Percentiles rank a stretch among this genome's conserved stretches.
These are phyloP conservation scores for Puya raimondii DNA, from an alignment of 176 grass and related monocot species.

Conservation along the genomic window DNA sequence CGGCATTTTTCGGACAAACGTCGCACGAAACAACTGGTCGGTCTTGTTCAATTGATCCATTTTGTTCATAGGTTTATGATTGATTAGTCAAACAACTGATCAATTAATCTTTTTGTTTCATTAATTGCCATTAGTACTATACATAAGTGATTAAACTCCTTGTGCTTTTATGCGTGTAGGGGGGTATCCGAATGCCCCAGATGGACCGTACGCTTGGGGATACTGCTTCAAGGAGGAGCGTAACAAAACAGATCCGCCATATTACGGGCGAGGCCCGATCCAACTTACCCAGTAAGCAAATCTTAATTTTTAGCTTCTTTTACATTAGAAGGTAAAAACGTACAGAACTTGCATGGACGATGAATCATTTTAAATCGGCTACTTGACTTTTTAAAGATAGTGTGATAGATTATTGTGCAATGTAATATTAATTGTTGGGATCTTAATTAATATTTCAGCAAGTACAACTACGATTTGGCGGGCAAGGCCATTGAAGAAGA, in stretches of 20 bases:
- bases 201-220: background rate
- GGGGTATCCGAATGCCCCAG: background rate
- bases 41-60: too few relatives aligned
- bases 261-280: conserved; percentile 6
- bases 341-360: too few relatives aligned
- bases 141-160: background rate
- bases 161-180: background rate
- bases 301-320: too few relatives aligned
- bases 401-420: too few relatives aligned
- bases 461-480: background rate
- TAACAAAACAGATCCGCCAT: background rate
- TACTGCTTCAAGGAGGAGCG: background rate
- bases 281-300: background rate
- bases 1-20: conserved; percentile 24
- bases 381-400: too few relatives aligned
- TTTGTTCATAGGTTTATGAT: background rate
- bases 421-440: too few relatives aligned
- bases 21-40: conserved; percentile 18
- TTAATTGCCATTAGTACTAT: too few relatives aligned
- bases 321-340: too few relatives aligned
- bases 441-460: background rate
- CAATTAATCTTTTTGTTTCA: too few relatives aligned
- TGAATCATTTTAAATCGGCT: too few relatives aligned
- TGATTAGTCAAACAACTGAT: background rate
- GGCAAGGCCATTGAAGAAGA: background rate